These are phyloP conservation scores for Volvox carteri DNA, from an alignment of 163 green algal species.

Conservation along the genomic window DNA sequence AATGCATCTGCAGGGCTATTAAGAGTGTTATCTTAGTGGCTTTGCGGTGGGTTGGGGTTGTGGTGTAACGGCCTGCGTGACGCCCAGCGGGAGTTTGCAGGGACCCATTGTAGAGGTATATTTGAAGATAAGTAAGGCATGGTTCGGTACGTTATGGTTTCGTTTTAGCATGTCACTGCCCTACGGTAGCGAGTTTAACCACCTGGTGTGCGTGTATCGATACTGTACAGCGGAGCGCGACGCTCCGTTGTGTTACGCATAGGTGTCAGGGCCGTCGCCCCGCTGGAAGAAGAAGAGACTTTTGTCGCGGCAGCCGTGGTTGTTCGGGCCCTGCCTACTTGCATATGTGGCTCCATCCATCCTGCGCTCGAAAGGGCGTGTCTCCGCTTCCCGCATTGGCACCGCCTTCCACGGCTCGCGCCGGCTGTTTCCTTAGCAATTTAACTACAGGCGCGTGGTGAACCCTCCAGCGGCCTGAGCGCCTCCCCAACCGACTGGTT, in stretches of 20 bases:
- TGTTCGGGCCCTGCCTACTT: constrained; percentile 7
- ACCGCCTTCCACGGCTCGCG: constrained; percentile 9
- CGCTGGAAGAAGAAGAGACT: not conserved
- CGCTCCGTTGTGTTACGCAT: not conserved
- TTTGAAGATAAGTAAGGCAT: no score
- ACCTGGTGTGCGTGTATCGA: not conserved
- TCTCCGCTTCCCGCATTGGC: constrained; percentile 15
- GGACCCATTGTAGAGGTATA: constrained; percentile 1
- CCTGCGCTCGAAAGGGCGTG: constrained; percentile 4
- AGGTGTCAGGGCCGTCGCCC: not conserved
- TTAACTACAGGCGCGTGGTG: not conserved
- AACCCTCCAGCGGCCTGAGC: not conserved
- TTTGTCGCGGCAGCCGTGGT: constrained; percentile 6
- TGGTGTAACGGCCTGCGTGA: no score
- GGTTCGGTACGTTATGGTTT: not conserved
- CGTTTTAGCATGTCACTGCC: constrained; percentile 1
- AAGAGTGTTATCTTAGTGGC: no score
- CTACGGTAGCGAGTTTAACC: constrained; percentile 4
- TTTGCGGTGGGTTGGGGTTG: no score
- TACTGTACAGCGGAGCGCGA: not conserved
- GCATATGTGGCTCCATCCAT: not conserved
- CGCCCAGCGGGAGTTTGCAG: not conserved
- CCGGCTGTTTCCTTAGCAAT: not conserved
- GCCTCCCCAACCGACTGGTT: not conserved
- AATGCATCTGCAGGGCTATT: no score